Base-by-base conservation (phyloP, 768 basidiomycete genomes). In the Termitomyces sp. region DNA sequence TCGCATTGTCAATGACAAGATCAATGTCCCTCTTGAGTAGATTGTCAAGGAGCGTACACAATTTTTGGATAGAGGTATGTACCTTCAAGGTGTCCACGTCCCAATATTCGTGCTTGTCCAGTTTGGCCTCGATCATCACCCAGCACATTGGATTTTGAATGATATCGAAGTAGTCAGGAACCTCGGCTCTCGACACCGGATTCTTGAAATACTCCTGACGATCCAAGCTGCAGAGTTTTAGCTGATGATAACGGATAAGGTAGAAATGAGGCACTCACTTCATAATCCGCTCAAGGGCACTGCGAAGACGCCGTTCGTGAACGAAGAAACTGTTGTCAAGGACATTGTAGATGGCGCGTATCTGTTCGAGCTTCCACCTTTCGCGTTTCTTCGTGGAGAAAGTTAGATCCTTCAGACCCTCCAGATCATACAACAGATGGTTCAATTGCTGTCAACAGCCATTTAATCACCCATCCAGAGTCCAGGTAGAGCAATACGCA, bases 151-250 rank as follows among this genome's bases (percentile, higher is more conserved):
- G 97, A 4, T 81, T 77, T 67, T 86, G 81, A 68, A 99, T 82
- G 39, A 97, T 79, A 50, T 93, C 89, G 68, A 90, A 94, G 71
- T 99, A 99, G 69, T 98, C 96, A 1, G 91, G 92, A 0, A 96
- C 93, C 44, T 90, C 85, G 1, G 75, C 76, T 65, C 79, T 87
- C 45, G 87, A 89, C 40, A 98, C 94, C 0, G 96, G 94, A 62
- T 88, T 84, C 61, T 85, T 84, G 75, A 98, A 98, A 63, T 87
- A 81, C 48, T 88, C 88, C 6, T 82, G 76, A 18, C 84, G 82
- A 70, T 98, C 95, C 52, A 84, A 69, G 8, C 94, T 96, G 66
- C 44, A 33, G 39, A 3, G 24, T 40, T 49, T 40, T 58, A 66
- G 65, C 58, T 22, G 36, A 8, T 20, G 33, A 4, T 49, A n/a